Evolutionary conservation across 2,329 filamentous ascomycete genomes (phyloP).

Genomic region (Esteya vermicola): DNA sequence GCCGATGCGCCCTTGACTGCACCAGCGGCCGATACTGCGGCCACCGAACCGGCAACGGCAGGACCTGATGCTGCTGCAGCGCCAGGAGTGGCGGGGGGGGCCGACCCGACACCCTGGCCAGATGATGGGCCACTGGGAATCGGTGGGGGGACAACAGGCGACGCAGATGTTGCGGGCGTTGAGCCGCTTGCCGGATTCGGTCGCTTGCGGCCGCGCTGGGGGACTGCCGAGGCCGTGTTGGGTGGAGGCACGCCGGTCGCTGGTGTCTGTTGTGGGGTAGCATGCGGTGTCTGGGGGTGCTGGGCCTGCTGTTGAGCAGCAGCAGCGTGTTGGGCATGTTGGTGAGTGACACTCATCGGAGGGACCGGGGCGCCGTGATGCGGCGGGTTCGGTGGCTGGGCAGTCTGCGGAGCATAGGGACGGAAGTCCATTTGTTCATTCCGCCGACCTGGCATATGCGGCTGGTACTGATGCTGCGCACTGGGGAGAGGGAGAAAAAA

Average conservation of each 20-base stretch:
- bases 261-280: conserved; percentile 9
- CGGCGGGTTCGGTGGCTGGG: conserved; percentile 14
- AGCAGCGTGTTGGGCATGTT: conserved; percentile 19
- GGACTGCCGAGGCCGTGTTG: conserved; percentile 14
- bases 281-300: conserved; percentile 11
- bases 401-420: conserved; percentile 10
- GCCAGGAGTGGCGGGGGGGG: conserved; percentile 20
- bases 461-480: conserved; percentile 25
- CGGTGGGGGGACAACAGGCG: conserved; percentile 11
- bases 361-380: conserved; percentile 21
- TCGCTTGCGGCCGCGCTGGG: conserved; percentile 25
- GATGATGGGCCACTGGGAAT: conserved; percentile 11
- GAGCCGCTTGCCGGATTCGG: conserved; percentile 17
- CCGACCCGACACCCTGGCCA: conserved; percentile 13
- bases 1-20: conserved; percentile 10
- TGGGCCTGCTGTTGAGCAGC: conserved; percentile 21
- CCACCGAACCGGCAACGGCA: conserved; percentile 2
- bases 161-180: conserved; percentile 11
- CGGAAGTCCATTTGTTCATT: conserved; percentile 16
- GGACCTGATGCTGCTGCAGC: conserved; percentile 13
- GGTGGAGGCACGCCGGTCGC: conserved; percentile 9
- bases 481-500: conserved; percentile 23
- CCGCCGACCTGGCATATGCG: conserved; percentile 26
- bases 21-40: conserved; percentile 8
- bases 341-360: conserved; percentile 20